These are phyloP conservation scores for Globisporangium ultimum DNA, from an alignment of 352 stramenopile genomes.

Conservation along the genomic window DNA sequence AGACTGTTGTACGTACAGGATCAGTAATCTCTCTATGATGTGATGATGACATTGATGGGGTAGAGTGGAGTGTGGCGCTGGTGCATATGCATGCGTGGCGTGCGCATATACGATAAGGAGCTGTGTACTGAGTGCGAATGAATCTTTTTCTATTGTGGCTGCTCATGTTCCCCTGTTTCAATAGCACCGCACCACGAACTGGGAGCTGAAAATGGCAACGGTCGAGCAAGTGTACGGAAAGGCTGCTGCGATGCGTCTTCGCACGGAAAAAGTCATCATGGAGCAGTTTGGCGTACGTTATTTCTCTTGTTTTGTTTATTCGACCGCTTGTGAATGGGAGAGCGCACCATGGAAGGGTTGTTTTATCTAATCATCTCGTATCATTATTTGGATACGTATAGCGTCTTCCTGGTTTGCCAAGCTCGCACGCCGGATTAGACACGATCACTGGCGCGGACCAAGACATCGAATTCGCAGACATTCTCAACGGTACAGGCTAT, in stretches of 20 bases:
- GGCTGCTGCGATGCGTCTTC: conserved; percentile 84
- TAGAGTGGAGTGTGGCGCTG: background rate
- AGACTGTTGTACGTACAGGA: conserved; percentile 49
- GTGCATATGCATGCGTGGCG: no score
- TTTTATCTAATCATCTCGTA: background rate
- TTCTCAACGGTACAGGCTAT: conserved; percentile 61
- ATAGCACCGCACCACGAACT: conserved; percentile 72
- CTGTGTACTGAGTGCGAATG: background rate
- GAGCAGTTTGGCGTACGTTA: conserved; percentile 71
- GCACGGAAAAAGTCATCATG: conserved; percentile 85
- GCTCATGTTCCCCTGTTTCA: background rate
- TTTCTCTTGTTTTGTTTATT: background rate
- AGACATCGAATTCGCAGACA: conserved; percentile 77
- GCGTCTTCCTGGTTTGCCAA: conserved; percentile 81
- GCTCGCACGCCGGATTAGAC: conserved; percentile 70
- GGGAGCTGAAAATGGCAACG: conserved; percentile 86
- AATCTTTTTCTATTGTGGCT: background rate
- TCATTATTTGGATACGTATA: conserved; percentile 16
- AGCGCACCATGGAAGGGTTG: background rate
- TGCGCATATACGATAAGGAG: background rate
- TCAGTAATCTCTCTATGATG: background rate
- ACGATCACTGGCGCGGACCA: conserved; percentile 79
- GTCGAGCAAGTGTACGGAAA: conserved; percentile 89
- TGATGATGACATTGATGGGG: background rate
- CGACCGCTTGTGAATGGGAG: background rate